A percentile compares a stretch with the other conserved stretches of the same genome.
Evolutionary conservation across 2,329 filamentous ascomycete genomes (phyloP).

Genomic region (Ophiocordyceps camponoti-saundersi): DNA sequence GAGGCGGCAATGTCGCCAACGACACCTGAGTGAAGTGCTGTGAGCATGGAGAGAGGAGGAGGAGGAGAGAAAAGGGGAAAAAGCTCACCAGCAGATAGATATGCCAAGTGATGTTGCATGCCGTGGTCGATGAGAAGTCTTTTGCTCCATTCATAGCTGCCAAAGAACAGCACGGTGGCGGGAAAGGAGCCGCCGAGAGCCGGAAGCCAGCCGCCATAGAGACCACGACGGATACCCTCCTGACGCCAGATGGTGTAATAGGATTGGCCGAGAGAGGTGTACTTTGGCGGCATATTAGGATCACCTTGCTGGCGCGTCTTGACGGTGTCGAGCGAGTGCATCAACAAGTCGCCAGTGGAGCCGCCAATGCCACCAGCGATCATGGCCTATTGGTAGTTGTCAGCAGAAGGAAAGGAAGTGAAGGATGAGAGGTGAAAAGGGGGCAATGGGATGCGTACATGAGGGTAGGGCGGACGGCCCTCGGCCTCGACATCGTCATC

Average conservation of each 20-base stretch:
- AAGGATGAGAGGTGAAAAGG: background rate
- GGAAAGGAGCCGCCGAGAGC: slow-evolving; percentile 86
- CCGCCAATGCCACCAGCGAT: slow-evolving; percentile 86
- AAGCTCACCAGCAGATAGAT: slow-evolving; percentile 59
- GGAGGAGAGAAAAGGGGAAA: background rate
- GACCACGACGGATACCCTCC: slow-evolving; percentile 68
- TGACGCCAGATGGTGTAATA: slow-evolving; percentile 89
- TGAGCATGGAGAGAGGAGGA: background rate
- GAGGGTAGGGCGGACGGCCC: slow-evolving; percentile 25
- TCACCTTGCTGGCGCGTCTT: slow-evolving; percentile 97
- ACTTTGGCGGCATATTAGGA: slow-evolving; percentile 81
- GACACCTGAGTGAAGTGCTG: slow-evolving; percentile 42
- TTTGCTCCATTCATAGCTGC: slow-evolving; percentile 92
- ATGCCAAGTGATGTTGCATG: slow-evolving; percentile 66
- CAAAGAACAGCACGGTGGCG: slow-evolving; percentile 89
- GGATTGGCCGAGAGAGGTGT: slow-evolving; percentile 75
- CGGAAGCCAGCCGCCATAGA: slow-evolving; percentile 88
- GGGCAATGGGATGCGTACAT: slow-evolving; percentile 14
- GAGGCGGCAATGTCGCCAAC: slow-evolving; percentile 84
- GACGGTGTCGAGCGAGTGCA: slow-evolving; percentile 97
- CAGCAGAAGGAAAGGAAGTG: too few species aligned
- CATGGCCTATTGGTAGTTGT: slow-evolving; percentile 65
- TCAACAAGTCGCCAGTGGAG: slow-evolving; percentile 86
- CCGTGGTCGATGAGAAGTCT: slow-evolving; percentile 72
- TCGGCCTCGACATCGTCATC: slow-evolving; percentile 21